Evolutionary conservation across 2,329 filamentous ascomycete genomes (phyloP).

Genomic region (Fusarium sp.): DNA sequence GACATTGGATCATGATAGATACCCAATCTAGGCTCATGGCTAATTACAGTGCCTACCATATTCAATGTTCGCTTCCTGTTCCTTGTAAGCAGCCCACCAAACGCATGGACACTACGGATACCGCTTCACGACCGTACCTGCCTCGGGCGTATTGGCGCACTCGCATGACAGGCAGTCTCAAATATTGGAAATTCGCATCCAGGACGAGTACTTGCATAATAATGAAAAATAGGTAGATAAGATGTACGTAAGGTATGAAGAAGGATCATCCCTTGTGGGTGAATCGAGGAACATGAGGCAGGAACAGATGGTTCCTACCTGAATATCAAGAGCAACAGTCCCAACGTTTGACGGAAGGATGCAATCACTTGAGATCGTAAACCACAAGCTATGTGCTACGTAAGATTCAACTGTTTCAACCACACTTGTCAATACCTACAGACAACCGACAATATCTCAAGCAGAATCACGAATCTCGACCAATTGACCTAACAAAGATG

Average conservation of each 20-base stretch:
- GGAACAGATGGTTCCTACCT: not conserved
- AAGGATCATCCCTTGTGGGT: not conserved
- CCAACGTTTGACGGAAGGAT: not conserved
- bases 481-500: slow-evolving; percentile 1
- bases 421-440: not conserved
- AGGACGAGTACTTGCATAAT: not conserved
- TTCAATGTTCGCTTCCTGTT: not conserved
- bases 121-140: not conserved
- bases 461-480: not conserved
- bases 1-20: not conserved
- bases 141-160: not conserved
- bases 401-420: not conserved
- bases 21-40: not conserved
- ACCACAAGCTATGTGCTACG: not conserved
- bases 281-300: not conserved
- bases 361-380: not conserved
- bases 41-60: not conserved
- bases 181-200: not conserved
- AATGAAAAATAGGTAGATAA: too few species aligned
- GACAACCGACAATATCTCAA: not conserved
- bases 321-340: not conserved
- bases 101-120: not conserved
- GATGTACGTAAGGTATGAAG: too few species aligned
- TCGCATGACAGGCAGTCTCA: slow-evolving; percentile 3
- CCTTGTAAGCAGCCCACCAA: not conserved